A percentile compares a stretch with the other conserved stretches of the same genome.
Conservation (phyloP, 2,329 filamentous ascomycete genomes). For the Cordyceps fumosorosea region DNA sequence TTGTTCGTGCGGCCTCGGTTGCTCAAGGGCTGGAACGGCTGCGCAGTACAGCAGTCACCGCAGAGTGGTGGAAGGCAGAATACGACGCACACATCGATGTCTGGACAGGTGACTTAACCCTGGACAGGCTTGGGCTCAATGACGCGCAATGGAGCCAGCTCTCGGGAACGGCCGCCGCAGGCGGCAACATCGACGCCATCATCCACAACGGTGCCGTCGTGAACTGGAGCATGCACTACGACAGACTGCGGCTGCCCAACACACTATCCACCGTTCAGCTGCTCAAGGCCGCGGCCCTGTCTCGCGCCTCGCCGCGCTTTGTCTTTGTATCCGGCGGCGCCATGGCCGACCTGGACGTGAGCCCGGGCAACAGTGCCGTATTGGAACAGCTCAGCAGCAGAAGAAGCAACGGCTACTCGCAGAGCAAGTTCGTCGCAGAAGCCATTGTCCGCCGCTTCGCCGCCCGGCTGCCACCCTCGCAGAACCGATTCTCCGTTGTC, state of each 20-base stretch:
- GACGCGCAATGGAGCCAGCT: slow-evolving; percentile 57
- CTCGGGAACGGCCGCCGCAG: slow-evolving; percentile 20
- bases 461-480: not conserved
- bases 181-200: slow-evolving; percentile 58
- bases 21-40: slow-evolving; percentile 14
- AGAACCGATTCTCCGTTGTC: slow-evolving; percentile 16
- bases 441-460: slow-evolving; percentile 13
- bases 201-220: slow-evolving; percentile 80
- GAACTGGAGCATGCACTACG: slow-evolving; percentile 77
- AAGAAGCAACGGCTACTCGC: slow-evolving; percentile 16
- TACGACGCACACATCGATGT: slow-evolving; percentile 44
- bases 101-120: slow-evolving; percentile 64
- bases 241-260: slow-evolving; percentile 64
- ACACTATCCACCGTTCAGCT: slow-evolving; percentile 38
- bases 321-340: slow-evolving; percentile 21
- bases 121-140: slow-evolving; percentile 63
- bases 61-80: slow-evolving; percentile 17
- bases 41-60: slow-evolving; percentile 9
- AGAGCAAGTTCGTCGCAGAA: slow-evolving; percentile 21
- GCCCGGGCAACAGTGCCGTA: not conserved
- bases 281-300: slow-evolving; percentile 14
- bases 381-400: not conserved
- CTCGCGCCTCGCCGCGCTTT: slow-evolving; percentile 15
- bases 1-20: slow-evolving; percentile 14
- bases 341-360: not conserved